phyloP scores from a whole-genome alignment of 768 basidiomycete species.

The Tubosaeta sp. region DNA sequence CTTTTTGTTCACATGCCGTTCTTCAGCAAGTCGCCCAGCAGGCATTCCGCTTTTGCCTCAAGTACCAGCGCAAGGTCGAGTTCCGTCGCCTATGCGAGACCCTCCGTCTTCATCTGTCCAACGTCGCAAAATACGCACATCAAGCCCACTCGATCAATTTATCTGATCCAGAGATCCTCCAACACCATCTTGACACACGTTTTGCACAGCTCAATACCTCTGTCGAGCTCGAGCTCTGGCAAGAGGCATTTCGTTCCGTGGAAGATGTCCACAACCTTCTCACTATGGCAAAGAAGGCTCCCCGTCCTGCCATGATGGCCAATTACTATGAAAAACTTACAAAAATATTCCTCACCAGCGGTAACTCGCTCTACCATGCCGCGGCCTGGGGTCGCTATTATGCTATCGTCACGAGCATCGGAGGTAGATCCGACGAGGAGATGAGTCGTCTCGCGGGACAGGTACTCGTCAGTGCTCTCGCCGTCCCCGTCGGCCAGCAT shows the following conservation, averaged over 20 bases:
- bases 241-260: conserved; percentile 96
- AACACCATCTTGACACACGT: conserved; percentile 93
- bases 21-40: conserved; percentile 88
- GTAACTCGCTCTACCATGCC: conserved; percentile 93
- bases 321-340: conserved; percentile 98
- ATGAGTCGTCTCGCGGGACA: conserved; percentile 79
- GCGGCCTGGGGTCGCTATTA: conserved; percentile 92
- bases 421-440: conserved; percentile 75
- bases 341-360: conserved; percentile 93
- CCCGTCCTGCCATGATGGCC: conserved; percentile 95
- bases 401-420: conserved; percentile 63
- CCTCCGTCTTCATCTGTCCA: conserved; percentile 88
- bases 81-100: conserved; percentile 97
- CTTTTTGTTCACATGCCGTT: neutral
- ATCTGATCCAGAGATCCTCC: conserved; percentile 89
- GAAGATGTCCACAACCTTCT: conserved; percentile 97
- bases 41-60: conserved; percentile 95
- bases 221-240: conserved; percentile 98
- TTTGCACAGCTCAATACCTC: conserved; percentile 96
- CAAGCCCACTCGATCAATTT: conserved; percentile 95
- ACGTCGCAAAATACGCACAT: conserved; percentile 92
- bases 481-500: conserved; percentile 78
- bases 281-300: conserved; percentile 88
- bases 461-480: conserved; percentile 88
- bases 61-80: conserved; percentile 91